A percentile compares a stretch with the other conserved stretches of the same genome.
phyloP scores from a whole-genome alignment of 2,329 filamentous ascomycete genomes.

The Alternaria sp. region DNA sequence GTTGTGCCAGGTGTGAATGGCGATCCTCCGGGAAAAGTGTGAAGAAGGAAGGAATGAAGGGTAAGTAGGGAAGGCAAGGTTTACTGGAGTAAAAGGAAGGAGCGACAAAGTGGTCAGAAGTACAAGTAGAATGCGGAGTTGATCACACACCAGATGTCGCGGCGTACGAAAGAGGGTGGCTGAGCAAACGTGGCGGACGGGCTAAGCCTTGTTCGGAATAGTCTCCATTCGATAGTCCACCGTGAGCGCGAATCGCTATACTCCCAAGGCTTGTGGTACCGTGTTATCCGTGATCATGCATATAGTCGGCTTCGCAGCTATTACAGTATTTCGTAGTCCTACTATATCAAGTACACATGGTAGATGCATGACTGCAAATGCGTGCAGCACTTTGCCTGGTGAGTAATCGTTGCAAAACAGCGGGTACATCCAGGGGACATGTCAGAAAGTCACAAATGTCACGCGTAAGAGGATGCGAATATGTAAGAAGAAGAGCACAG shows the following conservation, averaged over 20 bases:
- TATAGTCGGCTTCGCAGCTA: not conserved
- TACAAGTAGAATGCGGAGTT: conserved; percentile 1
- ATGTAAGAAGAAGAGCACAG: conserved; percentile 11
- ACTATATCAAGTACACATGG: not conserved
- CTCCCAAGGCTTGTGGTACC: not conserved
- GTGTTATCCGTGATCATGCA: conserved; percentile 2
- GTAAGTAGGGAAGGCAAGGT: not conserved
- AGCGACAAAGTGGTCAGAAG: not conserved
- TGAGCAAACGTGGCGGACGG: conserved; percentile 11
- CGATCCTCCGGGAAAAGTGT: not conserved
- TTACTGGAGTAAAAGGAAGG: not conserved
- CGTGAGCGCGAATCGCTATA: not conserved
- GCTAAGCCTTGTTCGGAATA: conserved; percentile 2
- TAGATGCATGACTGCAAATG: not conserved
- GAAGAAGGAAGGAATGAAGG: not conserved
- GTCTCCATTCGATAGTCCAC: not conserved
- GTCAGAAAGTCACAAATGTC: not conserved
- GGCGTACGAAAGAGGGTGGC: conserved; percentile 15
- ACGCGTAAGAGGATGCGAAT: not conserved
- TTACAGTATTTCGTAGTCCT: not conserved
- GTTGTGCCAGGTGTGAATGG: not conserved
- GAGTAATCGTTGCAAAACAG: not conserved
- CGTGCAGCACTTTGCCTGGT: not conserved
- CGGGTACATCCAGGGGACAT: not conserved
- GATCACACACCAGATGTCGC: conserved; percentile 17